A percentile compares a stretch with the other conserved stretches of the same genome.
These are phyloP conservation scores for Verticillium albo-atrum DNA, from an alignment of 2,329 filamentous ascomycete genomes.

Conservation along the genomic window DNA sequence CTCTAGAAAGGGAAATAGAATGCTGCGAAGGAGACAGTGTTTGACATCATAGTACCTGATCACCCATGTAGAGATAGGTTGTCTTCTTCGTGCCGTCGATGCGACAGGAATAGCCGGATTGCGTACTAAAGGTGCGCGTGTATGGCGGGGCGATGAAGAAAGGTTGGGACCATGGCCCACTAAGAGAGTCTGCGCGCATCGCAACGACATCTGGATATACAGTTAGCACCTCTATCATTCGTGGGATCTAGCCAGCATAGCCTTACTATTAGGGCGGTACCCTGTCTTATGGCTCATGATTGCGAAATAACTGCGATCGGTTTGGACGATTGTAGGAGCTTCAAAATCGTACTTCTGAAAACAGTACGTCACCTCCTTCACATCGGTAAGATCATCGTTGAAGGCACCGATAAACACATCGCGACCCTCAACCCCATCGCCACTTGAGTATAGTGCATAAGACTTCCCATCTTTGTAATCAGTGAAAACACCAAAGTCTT, in stretches of 20 bases:
- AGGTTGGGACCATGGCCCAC: conserved; percentile 47
- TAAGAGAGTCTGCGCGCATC: conserved; percentile 43
- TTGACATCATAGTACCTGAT: too few relatives aligned
- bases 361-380: conserved; percentile 47
- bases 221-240: too few relatives aligned
- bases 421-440: conserved; percentile 47
- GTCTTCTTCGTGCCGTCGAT: conserved; percentile 45
- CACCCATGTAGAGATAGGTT: conserved; percentile 43
- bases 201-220: conserved; percentile 40
- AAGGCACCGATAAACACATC: conserved; percentile 54
- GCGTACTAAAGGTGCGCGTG: conserved; percentile 46
- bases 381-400: conserved; percentile 44
- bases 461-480: conserved; percentile 49
- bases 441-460: conserved; percentile 57
- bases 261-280: conserved; percentile 48
- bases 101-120: conserved; percentile 43
- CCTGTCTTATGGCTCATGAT: conserved; percentile 61
- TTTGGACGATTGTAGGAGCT: conserved; percentile 56
- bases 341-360: conserved; percentile 58
- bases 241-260: too few relatives aligned
- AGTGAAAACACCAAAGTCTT: conserved; percentile 57
- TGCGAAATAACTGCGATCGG: conserved; percentile 54
- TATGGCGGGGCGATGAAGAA: conserved; percentile 44
- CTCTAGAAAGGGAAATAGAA: too few relatives aligned
- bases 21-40: too few relatives aligned